These are phyloP conservation scores for Dianthus caryophyllus DNA, from an alignment of 148 eudicot genomes.

Conservation along the genomic window DNA sequence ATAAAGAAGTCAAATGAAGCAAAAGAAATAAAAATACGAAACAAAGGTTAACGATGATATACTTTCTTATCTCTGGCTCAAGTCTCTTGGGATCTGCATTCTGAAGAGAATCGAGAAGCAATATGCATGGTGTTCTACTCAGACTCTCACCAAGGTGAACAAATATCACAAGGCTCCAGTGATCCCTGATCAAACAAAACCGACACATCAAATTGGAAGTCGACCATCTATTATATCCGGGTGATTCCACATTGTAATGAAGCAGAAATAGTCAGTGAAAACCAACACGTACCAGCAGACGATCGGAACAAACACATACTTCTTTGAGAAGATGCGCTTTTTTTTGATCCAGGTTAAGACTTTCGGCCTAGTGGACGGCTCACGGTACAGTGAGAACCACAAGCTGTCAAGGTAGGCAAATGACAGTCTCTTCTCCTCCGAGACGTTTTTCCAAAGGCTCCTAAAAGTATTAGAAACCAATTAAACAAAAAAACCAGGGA, in stretches of 20 bases:
- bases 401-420: constrained; percentile 51
- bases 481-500: neutral
- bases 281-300: constrained; percentile 48
- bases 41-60: constrained; percentile 12
- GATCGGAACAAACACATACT: constrained; percentile 70
- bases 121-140: constrained; percentile 46
- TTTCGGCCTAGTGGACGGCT: constrained; percentile 27
- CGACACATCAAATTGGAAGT: constrained; percentile 9
- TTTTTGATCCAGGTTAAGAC: constrained; percentile 63
- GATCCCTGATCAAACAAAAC: constrained; percentile 38
- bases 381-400: constrained; percentile 61
- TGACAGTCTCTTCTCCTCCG: constrained; percentile 37
- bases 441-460: constrained; percentile 42
- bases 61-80: constrained; percentile 59
- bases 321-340: constrained; percentile 56
- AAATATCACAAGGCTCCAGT: constrained; percentile 68
- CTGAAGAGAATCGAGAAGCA: constrained; percentile 63
- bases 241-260: too few species aligned
- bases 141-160: constrained; percentile 53
- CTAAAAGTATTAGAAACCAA: constrained; percentile 23
- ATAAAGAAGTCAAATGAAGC: neutral
- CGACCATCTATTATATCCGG: too few species aligned
- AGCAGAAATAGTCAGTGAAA: neutral
- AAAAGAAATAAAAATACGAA: neutral
- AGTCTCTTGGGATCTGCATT: constrained; percentile 38